Evolutionary conservation across 345 rosid species (phyloP).

Genomic region (Dovyalis caffra): DNA sequence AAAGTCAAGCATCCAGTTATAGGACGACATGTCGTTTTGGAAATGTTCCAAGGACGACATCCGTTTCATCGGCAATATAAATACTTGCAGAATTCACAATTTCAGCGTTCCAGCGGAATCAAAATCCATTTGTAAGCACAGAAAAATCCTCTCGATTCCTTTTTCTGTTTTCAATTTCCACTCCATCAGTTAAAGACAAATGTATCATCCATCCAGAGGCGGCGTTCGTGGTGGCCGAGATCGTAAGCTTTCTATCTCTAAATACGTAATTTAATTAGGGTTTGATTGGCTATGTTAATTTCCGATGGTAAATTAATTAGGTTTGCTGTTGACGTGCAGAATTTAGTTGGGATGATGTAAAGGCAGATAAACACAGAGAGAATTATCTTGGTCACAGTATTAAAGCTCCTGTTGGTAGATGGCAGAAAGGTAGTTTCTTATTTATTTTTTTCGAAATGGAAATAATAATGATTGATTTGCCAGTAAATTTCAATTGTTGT

Average conservation of each 20-base stretch:
- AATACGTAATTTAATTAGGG: not conserved
- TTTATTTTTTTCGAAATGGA: not conserved
- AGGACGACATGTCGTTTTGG: no score
- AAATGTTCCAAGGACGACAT: no score
- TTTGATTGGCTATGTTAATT: not conserved
- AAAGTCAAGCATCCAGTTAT: no score
- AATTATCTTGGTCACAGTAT: slow-evolving; percentile 91
- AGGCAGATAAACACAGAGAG: slow-evolving; percentile 34
- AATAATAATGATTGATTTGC: no score
- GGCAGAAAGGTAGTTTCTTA: slow-evolving; percentile 76
- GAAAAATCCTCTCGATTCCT: not conserved
- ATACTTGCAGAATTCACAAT: not conserved
- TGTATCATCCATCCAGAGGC: slow-evolving; percentile 98
- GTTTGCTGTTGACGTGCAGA: not conserved
- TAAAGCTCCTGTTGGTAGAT: slow-evolving; percentile 96
- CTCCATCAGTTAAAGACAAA: slow-evolving; percentile 12
- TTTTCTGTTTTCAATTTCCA: not conserved
- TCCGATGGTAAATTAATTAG: not conserved
- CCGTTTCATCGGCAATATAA: not conserved
- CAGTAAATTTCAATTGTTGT: no score
- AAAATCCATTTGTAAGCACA: no score
- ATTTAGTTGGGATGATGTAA: slow-evolving; percentile 5
- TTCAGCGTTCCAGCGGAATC: no score
- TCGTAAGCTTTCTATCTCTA: slow-evolving; percentile 48
- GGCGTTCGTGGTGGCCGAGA: slow-evolving; percentile 99